Evolutionary conservation across 192 early-diverging fungal species (phyloP).

Genomic region (Endogone sp.): DNA sequence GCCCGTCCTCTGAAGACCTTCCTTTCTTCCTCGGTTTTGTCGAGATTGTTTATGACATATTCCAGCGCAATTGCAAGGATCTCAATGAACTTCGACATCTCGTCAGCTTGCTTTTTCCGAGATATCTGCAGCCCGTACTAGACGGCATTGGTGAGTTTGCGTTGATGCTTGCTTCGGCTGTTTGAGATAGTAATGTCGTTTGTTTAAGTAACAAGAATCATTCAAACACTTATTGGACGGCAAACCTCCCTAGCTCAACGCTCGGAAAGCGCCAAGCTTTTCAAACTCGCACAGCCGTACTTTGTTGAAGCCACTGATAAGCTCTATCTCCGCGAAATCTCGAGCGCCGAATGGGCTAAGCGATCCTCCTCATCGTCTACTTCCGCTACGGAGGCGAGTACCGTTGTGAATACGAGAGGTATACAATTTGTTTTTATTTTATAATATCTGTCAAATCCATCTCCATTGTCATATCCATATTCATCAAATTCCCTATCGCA

Average conservation of each 20-base stretch:
- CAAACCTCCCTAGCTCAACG: conserved; percentile 23
- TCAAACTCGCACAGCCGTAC: conserved; percentile 71
- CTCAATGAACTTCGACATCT: conserved; percentile 86
- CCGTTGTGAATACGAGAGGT: conserved; percentile 5
- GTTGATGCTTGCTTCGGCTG: too few species aligned
- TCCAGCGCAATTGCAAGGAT: conserved; percentile 75
- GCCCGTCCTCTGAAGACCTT: conserved; percentile 48
- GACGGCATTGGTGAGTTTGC: conserved; percentile 64
- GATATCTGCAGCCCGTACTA: conserved; percentile 84
- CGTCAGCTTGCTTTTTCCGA: conserved; percentile 74
- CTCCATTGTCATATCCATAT: too few species aligned
- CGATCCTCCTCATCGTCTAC: conserved; percentile 19
- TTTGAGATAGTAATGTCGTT: too few species aligned
- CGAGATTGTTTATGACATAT: conserved; percentile 77
- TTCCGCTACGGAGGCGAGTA: conserved; percentile 5
- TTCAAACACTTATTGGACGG: too few species aligned
- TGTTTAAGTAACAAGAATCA: too few species aligned
- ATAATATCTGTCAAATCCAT: not conserved
- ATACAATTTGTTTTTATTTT: not conserved
- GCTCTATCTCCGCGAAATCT: conserved; percentile 90
- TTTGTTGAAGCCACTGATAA: conserved; percentile 80
- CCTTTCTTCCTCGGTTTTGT: conserved; percentile 72
- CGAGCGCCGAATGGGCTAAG: conserved; percentile 75
- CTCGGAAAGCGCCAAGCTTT: conserved; percentile 69
- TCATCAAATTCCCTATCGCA: not conserved